Evolutionary conservation across 2,329 filamentous ascomycete species (phyloP), one percentile per base, ranked within the genome.

Genomic region (Scedosporium boydii): DNA sequence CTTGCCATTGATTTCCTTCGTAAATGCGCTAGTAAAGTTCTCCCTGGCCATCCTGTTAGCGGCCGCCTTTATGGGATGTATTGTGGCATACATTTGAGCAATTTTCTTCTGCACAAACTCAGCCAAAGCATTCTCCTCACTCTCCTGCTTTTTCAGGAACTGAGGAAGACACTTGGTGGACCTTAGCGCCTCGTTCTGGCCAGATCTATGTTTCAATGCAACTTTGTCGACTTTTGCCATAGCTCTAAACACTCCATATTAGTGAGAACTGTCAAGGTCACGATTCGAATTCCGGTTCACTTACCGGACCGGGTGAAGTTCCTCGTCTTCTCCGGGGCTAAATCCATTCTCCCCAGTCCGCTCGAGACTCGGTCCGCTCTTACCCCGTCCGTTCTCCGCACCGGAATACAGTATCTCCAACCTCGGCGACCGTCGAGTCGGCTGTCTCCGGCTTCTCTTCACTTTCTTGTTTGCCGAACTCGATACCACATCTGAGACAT

Each of bases 381-480:
- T 58, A 1, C 14, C 14, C 10, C 18, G 21, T 6, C n/a, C 21
- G 38, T 42, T 29, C 29, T 46, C 53, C 10, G 55, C 53, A 10
- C 44, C 51, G 14, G 38, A 29, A 26, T 23, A 23, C 23, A 14
- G 5, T 6, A 6, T 55, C 29, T 55, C 38, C 4, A 55, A 48
- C 16, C 51, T 41, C 7, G 60, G 60, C 10, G 53, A 62, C 7
- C 48, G 10, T 21, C 53, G 38, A 18, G 38, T 41, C 2, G 53
- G 14, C 60, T 44, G 41, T 18, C 51, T 41, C 51, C 56, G 9
- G 16, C 21, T 58, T 46, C 46, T 57, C 51, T 62, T 62, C 14
- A 38, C 60, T 38, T 62, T 62, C 38, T 62, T 62, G 38, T 57
- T 62, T 42, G 60, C 34, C 46, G 53, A 38, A 23, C 21, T 14